These are phyloP conservation scores for Marsdenia floribunda DNA, from an alignment of 257 asterid species.

Conservation along the genomic window DNA sequence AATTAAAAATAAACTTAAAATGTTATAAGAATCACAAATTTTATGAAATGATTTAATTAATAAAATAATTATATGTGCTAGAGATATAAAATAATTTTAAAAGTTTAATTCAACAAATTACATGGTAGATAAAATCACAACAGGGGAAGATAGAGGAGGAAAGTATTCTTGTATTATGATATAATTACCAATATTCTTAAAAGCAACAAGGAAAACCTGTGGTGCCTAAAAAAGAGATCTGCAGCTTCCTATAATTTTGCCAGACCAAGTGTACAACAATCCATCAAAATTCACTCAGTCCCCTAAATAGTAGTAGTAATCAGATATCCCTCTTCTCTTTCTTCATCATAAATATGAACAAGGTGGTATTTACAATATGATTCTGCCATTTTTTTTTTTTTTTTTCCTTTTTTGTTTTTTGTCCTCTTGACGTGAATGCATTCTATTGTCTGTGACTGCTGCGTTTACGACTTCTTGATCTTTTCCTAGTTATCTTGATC, in stretches of 20 bases:
- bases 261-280: not conserved
- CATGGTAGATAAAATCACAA: not conserved
- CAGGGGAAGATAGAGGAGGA: not conserved
- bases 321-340: not conserved
- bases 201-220: not conserved
- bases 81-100: too few relatives aligned
- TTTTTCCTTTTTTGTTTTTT: too few relatives aligned
- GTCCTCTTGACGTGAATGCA: too few relatives aligned
- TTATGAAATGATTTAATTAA: too few relatives aligned
- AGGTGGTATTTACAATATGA: not conserved
- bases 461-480: slow-evolving; percentile 12
- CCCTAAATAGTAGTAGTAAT: not conserved
- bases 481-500: slow-evolving; percentile 10
- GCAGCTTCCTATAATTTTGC: not conserved
- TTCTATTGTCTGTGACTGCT: not conserved
- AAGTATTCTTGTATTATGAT: not conserved
- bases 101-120: too few relatives aligned
- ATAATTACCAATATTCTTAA: not conserved
- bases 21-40: too few relatives aligned
- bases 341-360: not conserved
- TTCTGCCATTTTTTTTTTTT: not conserved
- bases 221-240: not conserved
- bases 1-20: too few relatives aligned
- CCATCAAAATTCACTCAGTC: slow-evolving; percentile 11
- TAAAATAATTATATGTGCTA: too few relatives aligned